These are phyloP conservation scores for Thalassiosira hispida DNA, from an alignment of 352 stramenopile species.

Conservation along the genomic window DNA sequence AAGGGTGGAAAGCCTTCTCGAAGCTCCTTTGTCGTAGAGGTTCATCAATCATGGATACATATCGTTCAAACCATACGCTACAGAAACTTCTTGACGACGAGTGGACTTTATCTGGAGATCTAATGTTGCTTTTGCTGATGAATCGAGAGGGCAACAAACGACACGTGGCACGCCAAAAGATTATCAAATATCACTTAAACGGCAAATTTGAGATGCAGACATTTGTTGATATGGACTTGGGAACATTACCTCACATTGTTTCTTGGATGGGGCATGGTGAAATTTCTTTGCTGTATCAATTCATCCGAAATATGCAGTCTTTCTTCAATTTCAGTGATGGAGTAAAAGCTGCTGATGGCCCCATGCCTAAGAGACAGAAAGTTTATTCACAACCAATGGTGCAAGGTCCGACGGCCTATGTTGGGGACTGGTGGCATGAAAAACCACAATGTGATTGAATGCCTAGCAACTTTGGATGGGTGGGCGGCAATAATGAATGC, in stretches of 20 bases:
- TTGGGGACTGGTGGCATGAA: not conserved
- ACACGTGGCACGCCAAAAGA: not conserved
- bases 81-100: not conserved
- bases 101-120: not conserved
- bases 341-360: not conserved
- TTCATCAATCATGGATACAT: not conserved
- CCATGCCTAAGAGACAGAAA: not conserved
- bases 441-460: no score
- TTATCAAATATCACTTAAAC: not conserved
- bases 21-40: not conserved
- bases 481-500: no score
- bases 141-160: not conserved
- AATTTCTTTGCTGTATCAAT: slow-evolving; percentile 5
- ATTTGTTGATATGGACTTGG: no score
- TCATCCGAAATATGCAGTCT: not conserved
- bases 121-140: not conserved
- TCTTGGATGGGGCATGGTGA: not conserved
- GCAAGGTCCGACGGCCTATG: not conserved
- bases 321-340: not conserved
- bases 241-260: not conserved
- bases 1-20: not conserved
- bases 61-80: not conserved
- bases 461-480: no score
- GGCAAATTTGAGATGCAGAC: not conserved
- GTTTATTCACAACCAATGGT: not conserved